Base-by-base conservation (phyloP, 352 stramenopile genomes). In the Pseudoperonospora humuli region DNA sequence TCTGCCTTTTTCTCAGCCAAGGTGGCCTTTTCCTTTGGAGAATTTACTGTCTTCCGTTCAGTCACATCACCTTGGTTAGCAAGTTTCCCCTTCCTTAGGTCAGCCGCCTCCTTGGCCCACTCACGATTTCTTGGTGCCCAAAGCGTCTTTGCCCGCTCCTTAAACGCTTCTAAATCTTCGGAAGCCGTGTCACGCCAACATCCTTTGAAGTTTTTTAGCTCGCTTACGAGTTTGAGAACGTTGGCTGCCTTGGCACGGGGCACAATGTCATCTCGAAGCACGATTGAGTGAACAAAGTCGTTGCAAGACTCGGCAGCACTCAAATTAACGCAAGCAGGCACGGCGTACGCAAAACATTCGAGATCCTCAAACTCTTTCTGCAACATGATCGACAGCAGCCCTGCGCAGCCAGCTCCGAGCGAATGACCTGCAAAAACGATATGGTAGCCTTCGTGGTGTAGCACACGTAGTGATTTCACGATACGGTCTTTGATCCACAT, bases 401-500 rank as follows among this genome's bases (percentile, higher is more conserved):
- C 66, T 4, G 81, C 81, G 48, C 80, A 89, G 0, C 81, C 81
- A 35, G 71, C 81, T 27, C 81, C 81, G 14, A 93, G 63, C 5
- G 81, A 93, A 40, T 93, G 81, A 8, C 81, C 81, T 1, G 77
- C 72, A 32, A 93, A 77, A 0, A 88, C 75, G 42, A 93, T 81
- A 17, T 83, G 66, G 44, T 91, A 93, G 2, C 81, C 81, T 66
- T 87, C 70, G 7, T 68, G 58, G 43, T 91, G 69, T 0, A 93
- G 43, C 29, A 80, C 69, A 14, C 78, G 73, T 37, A 93, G 47
- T 1, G 81, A 87, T 15, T 72, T 64, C 17, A 90, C 69, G 29
- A 91, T 86, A 14, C 78, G 72, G 14, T 89, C 72, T 32, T 88
- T 93, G 35, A 93, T 89, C 79, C 78, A 91, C 73, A 88, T 84